Base-by-base conservation (phyloP, 768 basidiomycete species). In the Panaeolus papilionaceus region DNA sequence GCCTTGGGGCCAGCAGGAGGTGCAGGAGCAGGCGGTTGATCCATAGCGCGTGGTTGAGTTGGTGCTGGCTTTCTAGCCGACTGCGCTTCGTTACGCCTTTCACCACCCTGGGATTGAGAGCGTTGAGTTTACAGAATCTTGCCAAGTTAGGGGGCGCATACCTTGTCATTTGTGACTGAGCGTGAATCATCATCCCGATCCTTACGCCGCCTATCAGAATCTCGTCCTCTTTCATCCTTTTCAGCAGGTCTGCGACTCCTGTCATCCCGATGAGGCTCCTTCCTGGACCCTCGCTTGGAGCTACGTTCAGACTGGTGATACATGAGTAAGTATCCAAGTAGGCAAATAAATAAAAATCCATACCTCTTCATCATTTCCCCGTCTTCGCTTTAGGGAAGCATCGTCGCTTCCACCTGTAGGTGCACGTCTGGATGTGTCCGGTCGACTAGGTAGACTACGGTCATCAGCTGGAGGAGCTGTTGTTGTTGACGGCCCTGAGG, bases 231-330 rank as follows among this genome's bases (percentile, higher is more conserved):
- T 38, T 92, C 91, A 58, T 93, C 92, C 75, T 92, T 92, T 51
- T 93, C 92, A 12, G 82, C 79, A 14, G 82, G 81, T 64, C 92
- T 87, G 33, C 92, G 88, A 69, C 80, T 80, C 40, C 92, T 85
- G 44, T 94, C 92, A 65, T 94, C 93, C 62, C 92, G 88, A 73
- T 92, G 91, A 38, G 86, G 78, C 2, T 93, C 92, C 74, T 92
- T 92, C 62, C 93, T 88, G 66, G 92, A 90, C 67, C 87, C 86
- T n/a, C 93, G 89, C 76, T 94, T 94, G n/a, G 89, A 85, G 39
- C 85, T 84, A 71, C 93, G 87, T 63, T 94, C 93, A 68, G 87
- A 79, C 92, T 93, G 75, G 68, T 62, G 67, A 47, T 62, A 28
- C 18, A 65, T 75, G 72, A 67, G 69, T 67, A 70, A 64, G 44